These are phyloP conservation scores for Orbilia quercus DNA, from an alignment of 2,329 filamentous ascomycete species.

Conservation along the genomic window DNA sequence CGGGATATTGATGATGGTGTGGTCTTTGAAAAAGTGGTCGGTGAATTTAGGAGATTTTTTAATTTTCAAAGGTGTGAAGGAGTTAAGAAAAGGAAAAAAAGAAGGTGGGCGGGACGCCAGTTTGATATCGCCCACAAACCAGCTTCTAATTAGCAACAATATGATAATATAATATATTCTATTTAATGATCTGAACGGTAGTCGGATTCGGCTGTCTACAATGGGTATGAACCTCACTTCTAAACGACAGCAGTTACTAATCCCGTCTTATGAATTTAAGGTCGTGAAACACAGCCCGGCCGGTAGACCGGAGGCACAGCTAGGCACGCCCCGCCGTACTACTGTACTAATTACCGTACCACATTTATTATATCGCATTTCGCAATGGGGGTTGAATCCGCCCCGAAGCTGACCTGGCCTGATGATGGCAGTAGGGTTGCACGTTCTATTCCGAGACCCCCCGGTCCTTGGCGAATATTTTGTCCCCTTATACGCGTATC, in stretches of 20 bases:
- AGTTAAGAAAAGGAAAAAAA: neutral
- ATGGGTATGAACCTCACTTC: no score
- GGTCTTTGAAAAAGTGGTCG: neutral
- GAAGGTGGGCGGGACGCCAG: neutral
- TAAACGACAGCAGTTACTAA: slow-evolving; percentile 5
- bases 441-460: slow-evolving; percentile 22
- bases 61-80: neutral
- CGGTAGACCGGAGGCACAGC: neutral
- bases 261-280: neutral
- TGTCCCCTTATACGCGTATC: neutral
- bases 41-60: slow-evolving; percentile 33
- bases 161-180: no score
- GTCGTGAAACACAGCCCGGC: neutral
- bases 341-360: no score
- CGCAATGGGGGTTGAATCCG: neutral
- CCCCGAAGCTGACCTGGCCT: slow-evolving; percentile 12
- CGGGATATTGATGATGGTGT: neutral
- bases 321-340: neutral
- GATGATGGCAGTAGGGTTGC: slow-evolving; percentile 1
- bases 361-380: neutral
- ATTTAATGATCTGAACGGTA: neutral
- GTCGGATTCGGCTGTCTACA: neutral
- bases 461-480: neutral
- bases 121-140: no score
- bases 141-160: no score